A percentile compares a stretch with the other conserved stretches of the same genome.
These are phyloP conservation scores for Cucurbita maxima DNA, from an alignment of 306 rosid genomes.

Conservation along the genomic window DNA sequence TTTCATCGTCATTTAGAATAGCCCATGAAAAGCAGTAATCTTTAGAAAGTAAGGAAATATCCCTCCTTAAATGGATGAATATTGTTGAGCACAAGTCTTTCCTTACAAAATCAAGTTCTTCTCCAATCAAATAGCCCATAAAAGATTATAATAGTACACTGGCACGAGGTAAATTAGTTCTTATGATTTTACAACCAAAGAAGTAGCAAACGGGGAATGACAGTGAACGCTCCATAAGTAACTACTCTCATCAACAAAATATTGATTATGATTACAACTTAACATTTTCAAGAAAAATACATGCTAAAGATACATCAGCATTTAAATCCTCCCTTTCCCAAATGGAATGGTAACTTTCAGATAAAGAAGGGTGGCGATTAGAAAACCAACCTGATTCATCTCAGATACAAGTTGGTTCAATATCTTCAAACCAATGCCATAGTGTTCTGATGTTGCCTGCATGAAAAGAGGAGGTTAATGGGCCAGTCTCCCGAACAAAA, in stretches of 20 bases:
- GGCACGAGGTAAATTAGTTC: background rate
- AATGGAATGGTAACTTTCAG: background rate
- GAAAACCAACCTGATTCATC: constrained; percentile 84
- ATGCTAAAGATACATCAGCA: background rate
- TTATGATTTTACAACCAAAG: background rate
- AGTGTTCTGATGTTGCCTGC: constrained; percentile 89
- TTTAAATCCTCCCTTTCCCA: background rate
- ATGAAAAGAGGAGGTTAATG: constrained; percentile 6
- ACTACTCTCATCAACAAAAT: background rate
- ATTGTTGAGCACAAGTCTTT: background rate
- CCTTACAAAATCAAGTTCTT: background rate
- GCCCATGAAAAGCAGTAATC: background rate
- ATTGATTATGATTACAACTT: background rate
- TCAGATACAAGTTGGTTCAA: constrained; percentile 90
- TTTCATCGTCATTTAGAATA: background rate
- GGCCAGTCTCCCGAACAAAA: background rate
- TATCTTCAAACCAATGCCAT: constrained; percentile 89
- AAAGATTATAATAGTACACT: background rate
- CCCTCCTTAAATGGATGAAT: background rate
- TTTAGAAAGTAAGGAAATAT: background rate
- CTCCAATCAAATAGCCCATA: background rate
- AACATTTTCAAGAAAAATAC: background rate
- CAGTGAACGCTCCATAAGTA: background rate
- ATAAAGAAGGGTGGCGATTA: background rate
- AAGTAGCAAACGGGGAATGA: background rate